phyloP scores from a whole-genome alignment of 169 alveolate genomes.

The Plasmodium inui region DNA sequence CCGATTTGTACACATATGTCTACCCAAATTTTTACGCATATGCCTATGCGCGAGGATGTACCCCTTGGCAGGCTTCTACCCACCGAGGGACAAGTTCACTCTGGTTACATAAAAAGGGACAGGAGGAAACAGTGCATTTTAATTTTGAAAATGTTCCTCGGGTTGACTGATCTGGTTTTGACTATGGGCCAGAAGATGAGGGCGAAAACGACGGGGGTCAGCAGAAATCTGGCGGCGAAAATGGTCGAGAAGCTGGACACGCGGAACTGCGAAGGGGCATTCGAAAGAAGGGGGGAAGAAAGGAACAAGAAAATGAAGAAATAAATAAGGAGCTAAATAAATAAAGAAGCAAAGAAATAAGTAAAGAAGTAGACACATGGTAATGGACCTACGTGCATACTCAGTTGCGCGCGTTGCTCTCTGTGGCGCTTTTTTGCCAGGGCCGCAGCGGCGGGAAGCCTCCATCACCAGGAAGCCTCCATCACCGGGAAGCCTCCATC shows the following conservation, averaged over 20 bases:
- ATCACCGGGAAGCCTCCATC: neutral
- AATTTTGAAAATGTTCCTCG: conserved; percentile 17
- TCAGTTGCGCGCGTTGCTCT: neutral
- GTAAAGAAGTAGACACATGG: neutral
- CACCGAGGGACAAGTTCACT: neutral
- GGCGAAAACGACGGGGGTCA: conserved; percentile 2
- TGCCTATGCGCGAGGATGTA: neutral
- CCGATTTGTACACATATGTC: neutral
- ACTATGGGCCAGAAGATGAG: conserved; percentile 24
- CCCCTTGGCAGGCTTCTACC: neutral
- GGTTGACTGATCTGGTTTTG: conserved; percentile 44
- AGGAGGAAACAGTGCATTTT: conserved; percentile 31
- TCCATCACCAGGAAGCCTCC: too few relatives aligned
- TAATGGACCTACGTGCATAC: neutral
- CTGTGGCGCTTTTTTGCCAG: neutral
- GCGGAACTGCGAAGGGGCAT: conserved; percentile 11
- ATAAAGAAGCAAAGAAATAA: neutral
- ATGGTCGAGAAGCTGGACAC: conserved; percentile 10
- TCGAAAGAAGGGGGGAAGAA: neutral
- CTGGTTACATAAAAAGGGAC: conserved; percentile 45
- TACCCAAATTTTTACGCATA: neutral
- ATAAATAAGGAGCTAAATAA: too few relatives aligned
- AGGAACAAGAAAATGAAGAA: too few relatives aligned
- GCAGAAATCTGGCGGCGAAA: conserved; percentile 22
- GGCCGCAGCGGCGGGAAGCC: neutral